phyloP scores from a whole-genome alignment of 1,139 yeast genomes.

The Magnusiomyces starmeri region DNA sequence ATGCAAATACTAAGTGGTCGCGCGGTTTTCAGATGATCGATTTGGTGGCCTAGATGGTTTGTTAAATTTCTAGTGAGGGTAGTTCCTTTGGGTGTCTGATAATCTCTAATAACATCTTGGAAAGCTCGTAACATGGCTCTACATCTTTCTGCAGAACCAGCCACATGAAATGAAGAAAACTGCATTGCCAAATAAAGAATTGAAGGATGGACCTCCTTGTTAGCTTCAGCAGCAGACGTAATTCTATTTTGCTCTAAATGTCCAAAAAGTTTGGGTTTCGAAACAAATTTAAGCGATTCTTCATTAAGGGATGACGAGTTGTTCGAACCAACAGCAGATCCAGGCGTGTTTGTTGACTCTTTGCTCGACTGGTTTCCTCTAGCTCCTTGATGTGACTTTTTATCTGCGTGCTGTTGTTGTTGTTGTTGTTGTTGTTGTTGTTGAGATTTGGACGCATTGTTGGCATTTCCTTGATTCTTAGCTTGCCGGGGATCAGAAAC shows the following conservation, averaged over 20 bases:
- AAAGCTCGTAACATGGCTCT: constrained; percentile 80
- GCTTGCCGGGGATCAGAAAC: constrained; percentile 14
- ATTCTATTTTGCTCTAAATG: constrained; percentile 55
- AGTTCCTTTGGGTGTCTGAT: constrained; percentile 77
- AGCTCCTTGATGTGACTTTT: neutral
- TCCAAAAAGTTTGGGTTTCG: constrained; percentile 56
- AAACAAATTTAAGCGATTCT: too few relatives aligned
- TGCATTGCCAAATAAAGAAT: constrained; percentile 72
- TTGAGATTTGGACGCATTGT: constrained; percentile 6
- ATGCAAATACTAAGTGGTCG: constrained; percentile 88
- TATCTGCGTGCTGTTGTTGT: constrained; percentile 5
- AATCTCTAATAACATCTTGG: constrained; percentile 70
- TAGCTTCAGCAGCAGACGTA: constrained; percentile 27
- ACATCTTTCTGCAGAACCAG: constrained; percentile 86
- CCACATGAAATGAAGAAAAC: constrained; percentile 74
- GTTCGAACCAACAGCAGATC: constrained; percentile 5
- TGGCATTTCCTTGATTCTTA: constrained; percentile 8
- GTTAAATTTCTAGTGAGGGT: constrained; percentile 85
- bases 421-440: constrained; percentile 8
- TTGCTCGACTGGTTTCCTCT: neutral
- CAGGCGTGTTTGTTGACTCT: constrained; percentile 6
- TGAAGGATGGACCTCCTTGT: constrained; percentile 77
- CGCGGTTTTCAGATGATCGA: constrained; percentile 84
- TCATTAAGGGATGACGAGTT: constrained; percentile 22
- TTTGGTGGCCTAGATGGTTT: constrained; percentile 85